phyloP scores from a whole-genome alignment of 1,139 yeast genomes.

The Yamadazyma dushanensis region DNA sequence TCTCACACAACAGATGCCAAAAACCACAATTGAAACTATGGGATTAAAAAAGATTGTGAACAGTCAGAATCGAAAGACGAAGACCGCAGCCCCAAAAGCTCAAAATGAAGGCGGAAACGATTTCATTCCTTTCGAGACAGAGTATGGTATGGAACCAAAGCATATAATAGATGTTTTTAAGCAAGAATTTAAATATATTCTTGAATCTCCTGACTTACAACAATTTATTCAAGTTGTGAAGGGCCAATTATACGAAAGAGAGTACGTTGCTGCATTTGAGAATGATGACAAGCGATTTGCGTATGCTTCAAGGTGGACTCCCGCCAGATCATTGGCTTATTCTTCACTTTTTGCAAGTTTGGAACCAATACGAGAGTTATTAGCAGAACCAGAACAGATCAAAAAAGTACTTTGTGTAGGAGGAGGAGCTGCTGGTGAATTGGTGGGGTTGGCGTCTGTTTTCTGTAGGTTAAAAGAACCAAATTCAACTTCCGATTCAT shows the following conservation, averaged over 20 bases:
- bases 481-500: conserved; percentile 30
- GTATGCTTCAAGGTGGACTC: conserved; percentile 83
- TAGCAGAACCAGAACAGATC: conserved; percentile 29
- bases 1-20: too few species aligned
- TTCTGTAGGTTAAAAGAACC: conserved; percentile 50
- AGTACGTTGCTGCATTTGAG: conserved; percentile 69
- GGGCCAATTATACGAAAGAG: conserved; percentile 64
- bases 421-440: conserved; percentile 89
- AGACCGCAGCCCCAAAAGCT: conserved; percentile 8
- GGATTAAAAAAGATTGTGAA: conserved; percentile 20
- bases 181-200: conserved; percentile 44
- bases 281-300: conserved; percentile 66
- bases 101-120: conserved; percentile 19
- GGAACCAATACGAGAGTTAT: conserved; percentile 37
- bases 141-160: conserved; percentile 28
- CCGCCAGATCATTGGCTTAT: conserved; percentile 76
- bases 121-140: conserved; percentile 32
- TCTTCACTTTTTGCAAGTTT: conserved; percentile 60
- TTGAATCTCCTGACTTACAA: conserved; percentile 43
- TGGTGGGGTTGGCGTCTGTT: conserved; percentile 66
- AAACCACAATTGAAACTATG: not conserved
- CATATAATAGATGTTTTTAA: conserved; percentile 53
- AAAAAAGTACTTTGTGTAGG: conserved; percentile 65
- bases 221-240: conserved; percentile 67
- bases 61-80: conserved; percentile 10